Percentiles rank a stretch among this genome's conserved stretches.
Conservation (phyloP, 2,329 filamentous ascomycete species). For the Nothomitra cinnamomea region DNA sequence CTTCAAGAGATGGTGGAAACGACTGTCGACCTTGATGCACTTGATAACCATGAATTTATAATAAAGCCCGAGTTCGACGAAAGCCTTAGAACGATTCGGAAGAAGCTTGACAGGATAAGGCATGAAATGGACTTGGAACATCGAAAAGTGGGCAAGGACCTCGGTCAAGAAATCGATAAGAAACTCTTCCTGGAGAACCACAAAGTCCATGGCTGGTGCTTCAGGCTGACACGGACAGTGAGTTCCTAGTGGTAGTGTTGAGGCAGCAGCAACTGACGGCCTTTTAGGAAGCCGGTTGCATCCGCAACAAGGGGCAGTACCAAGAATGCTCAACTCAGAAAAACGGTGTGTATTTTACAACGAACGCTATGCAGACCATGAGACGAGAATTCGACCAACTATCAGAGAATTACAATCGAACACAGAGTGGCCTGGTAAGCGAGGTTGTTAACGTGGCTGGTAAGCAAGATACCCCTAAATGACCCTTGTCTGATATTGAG, state of each 20-base stretch:
- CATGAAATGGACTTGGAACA: slow-evolving; percentile 76
- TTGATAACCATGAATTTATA: slow-evolving; percentile 95
- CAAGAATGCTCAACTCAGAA: slow-evolving; percentile 96
- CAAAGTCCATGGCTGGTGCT: slow-evolving; percentile 89
- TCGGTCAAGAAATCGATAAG: slow-evolving; percentile 89
- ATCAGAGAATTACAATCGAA: slow-evolving; percentile 86
- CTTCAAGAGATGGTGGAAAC: slow-evolving; percentile 97
- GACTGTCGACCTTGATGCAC: slow-evolving; percentile 84
- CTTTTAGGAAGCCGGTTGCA: slow-evolving; percentile 60
- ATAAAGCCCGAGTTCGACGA: slow-evolving; percentile 99
- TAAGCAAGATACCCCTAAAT: slow-evolving; percentile 7
- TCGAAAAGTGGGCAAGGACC: slow-evolving; percentile 54
- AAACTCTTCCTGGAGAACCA: slow-evolving; percentile 97
- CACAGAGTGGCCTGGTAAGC: slow-evolving; percentile 74
- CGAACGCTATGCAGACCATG: slow-evolving; percentile 57
- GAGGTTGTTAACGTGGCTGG: slow-evolving; percentile 79
- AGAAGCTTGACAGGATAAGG: slow-evolving; percentile 73
- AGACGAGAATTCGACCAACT: slow-evolving; percentile 88
- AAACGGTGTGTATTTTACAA: slow-evolving; percentile 97
- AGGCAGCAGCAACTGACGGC: not conserved
- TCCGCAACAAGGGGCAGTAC: slow-evolving; percentile 78
- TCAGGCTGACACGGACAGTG: slow-evolving; percentile 65
- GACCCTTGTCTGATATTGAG: not conserved
- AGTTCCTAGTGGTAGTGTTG: slow-evolving; percentile 2
- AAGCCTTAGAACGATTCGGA: slow-evolving; percentile 67